Percentiles rank a stretch among this genome's conserved stretches.
Conservation (phyloP, 257 asterid species). For the Solanum peruvianum region DNA sequence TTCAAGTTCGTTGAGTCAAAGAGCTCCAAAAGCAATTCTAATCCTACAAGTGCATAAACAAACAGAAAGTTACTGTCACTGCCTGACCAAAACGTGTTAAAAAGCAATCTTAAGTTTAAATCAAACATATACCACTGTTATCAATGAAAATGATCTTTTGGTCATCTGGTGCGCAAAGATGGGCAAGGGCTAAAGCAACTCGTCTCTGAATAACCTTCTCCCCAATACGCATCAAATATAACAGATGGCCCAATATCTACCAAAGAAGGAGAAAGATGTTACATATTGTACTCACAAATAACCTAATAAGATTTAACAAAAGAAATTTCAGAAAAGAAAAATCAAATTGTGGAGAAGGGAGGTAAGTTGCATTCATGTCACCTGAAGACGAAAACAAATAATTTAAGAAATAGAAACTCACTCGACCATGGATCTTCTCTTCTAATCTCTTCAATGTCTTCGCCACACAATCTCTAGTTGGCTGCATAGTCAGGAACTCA, state of each 20-base stretch:
- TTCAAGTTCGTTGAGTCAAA: slow-evolving; percentile 51
- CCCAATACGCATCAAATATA: slow-evolving; percentile 79
- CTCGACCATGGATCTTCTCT: slow-evolving; percentile 97
- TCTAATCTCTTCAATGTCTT: slow-evolving; percentile 94
- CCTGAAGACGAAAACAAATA: background rate
- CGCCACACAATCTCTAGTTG: slow-evolving; percentile 96
- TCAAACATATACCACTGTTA: slow-evolving; percentile 45
- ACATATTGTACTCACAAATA: background rate
- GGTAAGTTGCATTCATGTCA: background rate
- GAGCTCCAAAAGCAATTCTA: slow-evolving; percentile 78
- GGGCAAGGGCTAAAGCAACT: slow-evolving; percentile 89
- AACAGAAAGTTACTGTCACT: background rate
- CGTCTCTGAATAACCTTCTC: slow-evolving; percentile 71
- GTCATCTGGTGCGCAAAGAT: slow-evolving; percentile 88
- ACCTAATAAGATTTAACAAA: background rate
- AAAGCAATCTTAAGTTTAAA: background rate
- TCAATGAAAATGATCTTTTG: slow-evolving; percentile 72
- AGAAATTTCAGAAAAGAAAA: background rate
- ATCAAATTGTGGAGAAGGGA: background rate
- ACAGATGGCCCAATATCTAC: slow-evolving; percentile 81
- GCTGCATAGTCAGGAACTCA: slow-evolving; percentile 41
- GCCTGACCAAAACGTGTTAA: background rate
- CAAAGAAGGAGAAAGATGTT: background rate
- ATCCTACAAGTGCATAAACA: slow-evolving; percentile 36
- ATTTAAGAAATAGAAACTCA: slow-evolving; percentile 25